phyloP scores from a whole-genome alignment of 495 filamentous ascomycete genomes.

The Neurospora sp. region DNA sequence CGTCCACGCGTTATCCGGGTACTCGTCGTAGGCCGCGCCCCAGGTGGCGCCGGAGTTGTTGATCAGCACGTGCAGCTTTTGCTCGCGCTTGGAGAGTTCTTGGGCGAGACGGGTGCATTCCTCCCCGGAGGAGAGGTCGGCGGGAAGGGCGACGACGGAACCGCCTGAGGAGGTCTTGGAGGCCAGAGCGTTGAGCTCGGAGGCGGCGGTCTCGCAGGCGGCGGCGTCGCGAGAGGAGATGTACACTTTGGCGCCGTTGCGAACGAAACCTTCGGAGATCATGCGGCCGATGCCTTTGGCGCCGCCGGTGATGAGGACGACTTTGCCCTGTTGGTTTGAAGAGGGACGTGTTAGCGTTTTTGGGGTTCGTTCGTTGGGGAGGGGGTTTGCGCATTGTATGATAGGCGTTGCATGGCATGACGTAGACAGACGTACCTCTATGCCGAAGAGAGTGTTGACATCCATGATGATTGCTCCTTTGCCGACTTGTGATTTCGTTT shows the following conservation, averaged over 20 bases:
- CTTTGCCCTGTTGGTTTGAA: conserved; percentile 23
- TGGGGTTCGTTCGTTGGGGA: not conserved
- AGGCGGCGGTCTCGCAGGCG: conserved; percentile 22
- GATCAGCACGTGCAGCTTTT: conserved; percentile 61
- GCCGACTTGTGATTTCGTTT: not conserved
- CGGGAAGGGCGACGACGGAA: conserved; percentile 25
- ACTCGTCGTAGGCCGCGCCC: conserved; percentile 60
- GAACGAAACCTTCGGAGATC: conserved; percentile 70
- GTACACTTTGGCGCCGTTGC: conserved; percentile 74
- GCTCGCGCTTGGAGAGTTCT: conserved; percentile 51
- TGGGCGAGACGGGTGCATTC: conserved; percentile 55
- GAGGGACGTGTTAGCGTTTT: not conserved
- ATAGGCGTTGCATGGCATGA: not conserved
- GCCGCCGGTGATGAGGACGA: conserved; percentile 33
- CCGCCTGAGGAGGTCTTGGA: conserved; percentile 1
- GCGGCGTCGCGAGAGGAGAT: conserved; percentile 59
- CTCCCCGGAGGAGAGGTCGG: conserved; percentile 25
- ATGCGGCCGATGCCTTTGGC: conserved; percentile 62
- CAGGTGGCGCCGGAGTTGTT: conserved; percentile 80
- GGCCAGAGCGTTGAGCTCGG: conserved; percentile 17
- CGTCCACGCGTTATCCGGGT: conserved; percentile 63
- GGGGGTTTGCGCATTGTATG: not conserved
- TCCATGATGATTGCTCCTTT: conserved; percentile 35
- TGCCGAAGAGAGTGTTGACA: conserved; percentile 44
- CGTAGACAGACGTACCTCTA: conserved; percentile 36